A percentile compares a stretch with the other conserved stretches of the same genome.
These are phyloP conservation scores for Umbellularia californica DNA, from an alignment of 164 flowering plant genomes.

Conservation along the genomic window DNA sequence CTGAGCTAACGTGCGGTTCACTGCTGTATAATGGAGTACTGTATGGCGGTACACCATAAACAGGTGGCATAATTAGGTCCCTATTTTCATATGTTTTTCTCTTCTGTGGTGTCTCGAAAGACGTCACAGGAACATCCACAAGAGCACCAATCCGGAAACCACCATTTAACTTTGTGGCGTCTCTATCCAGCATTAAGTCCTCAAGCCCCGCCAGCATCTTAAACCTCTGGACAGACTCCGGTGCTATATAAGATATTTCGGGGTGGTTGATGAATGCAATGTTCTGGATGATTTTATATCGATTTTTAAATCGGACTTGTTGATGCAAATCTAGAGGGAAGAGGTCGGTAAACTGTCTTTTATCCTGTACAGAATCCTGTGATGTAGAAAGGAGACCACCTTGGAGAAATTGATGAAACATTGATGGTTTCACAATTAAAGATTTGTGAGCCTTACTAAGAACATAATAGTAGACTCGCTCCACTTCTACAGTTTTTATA, in stretches of 20 bases:
- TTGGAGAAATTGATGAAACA: conserved; percentile 29
- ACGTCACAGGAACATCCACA: conserved; percentile 2
- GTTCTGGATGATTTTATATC: conserved; percentile 27
- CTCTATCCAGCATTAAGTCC: conserved; percentile 26
- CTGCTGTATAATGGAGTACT: too few relatives aligned
- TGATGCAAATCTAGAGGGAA: conserved; percentile 40
- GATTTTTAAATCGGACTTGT: conserved; percentile 15
- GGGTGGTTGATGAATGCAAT: conserved; percentile 44
- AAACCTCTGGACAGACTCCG: conserved; percentile 39
- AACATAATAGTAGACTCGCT: conserved; percentile 36
- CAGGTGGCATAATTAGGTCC: too few relatives aligned
- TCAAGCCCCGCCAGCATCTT: conserved; percentile 41
- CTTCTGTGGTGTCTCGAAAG: too few relatives aligned
- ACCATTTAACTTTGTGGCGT: conserved; percentile 16
- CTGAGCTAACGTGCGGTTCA: too few relatives aligned
- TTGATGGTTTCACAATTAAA: conserved; percentile 24
- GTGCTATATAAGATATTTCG: conserved; percentile 26
- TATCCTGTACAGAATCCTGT: conserved; percentile 6
- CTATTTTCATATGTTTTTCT: too few relatives aligned
- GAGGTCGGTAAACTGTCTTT: conserved; percentile 43
- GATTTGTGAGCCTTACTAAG: conserved; percentile 42
- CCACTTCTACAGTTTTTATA: conserved; percentile 33
- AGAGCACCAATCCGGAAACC: neutral
- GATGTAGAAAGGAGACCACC: conserved; percentile 27
- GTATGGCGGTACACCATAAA: too few relatives aligned